Evolutionary conservation across 129 eudicot genomes (phyloP).

Genomic region (Ambrosia artemisiifolia): DNA sequence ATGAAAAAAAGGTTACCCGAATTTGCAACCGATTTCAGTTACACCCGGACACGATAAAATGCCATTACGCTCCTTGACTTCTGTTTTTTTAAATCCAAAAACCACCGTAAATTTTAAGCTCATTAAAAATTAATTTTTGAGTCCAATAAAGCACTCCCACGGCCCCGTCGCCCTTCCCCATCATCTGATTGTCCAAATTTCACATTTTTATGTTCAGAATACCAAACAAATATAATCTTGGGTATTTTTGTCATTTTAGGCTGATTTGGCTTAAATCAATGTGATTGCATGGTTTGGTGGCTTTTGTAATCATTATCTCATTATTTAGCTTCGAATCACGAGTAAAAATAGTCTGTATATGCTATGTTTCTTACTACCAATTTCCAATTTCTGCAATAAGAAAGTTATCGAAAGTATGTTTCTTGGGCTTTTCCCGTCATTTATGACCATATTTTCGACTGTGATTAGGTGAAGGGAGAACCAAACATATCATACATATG

Average conservation of each 20-base stretch:
- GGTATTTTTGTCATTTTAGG: not conserved
- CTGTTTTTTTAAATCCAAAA: not conserved
- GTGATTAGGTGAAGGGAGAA: slow-evolving; percentile 76
- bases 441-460: slow-evolving; percentile 2
- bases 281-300: no score
- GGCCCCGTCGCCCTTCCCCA: not conserved
- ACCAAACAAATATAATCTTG: not conserved
- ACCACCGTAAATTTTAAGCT: not conserved
- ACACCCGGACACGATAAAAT: no score
- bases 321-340: not conserved
- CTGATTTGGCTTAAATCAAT: no score
- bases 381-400: not conserved
- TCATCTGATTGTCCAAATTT: not conserved
- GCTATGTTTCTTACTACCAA: not conserved
- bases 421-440: not conserved
- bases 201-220: not conserved
- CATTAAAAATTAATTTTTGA: not conserved
- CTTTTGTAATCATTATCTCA: no score
- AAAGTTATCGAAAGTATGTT: not conserved
- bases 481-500: slow-evolving; percentile 92
- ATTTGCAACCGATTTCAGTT: no score
- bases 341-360: not conserved
- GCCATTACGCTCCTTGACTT: not conserved
- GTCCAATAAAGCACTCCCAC: not conserved
- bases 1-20: no score